Evolutionary conservation across 768 basidiomycete species (phyloP), one percentile per base, ranked within the genome.

Genomic region (Tephrocybe rancida): DNA sequence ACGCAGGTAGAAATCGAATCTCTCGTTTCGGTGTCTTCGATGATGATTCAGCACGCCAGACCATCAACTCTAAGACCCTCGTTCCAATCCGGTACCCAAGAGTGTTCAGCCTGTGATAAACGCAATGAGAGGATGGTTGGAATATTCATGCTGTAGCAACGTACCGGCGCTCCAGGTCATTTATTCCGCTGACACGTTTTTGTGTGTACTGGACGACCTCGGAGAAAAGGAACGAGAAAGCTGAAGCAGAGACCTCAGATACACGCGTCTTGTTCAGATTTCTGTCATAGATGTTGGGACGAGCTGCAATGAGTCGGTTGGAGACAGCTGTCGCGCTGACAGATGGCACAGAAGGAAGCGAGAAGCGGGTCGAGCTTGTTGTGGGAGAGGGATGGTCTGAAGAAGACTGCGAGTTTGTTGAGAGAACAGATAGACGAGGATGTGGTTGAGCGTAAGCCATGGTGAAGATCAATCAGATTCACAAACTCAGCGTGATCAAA

Each of bases 121-220:
- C 13, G 35, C n/a, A 37, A 9, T 48, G 38, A 52, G 43, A 57
- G 41, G 24, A 26, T 21, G 21, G 45, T 46, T 37, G 35, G 22
- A 35, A 6, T 16, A 26, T 29, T 34, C 39, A 32, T 18, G 44
- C 2, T 38, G 24, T 16, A n/a, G 22, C 9, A 14, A 67, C 82
- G 52, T 48, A 94, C 95, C 92, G 86, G 61, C 90, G 83, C 71
- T 99, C 97, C 56, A 99, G 79, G 70, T 98, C 97, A 67, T 92
- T 90, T 58, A 99, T 95, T 6, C 95, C 96, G 62, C 83, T 85
- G 47, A 98, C 96, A 48, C 94, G 84, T 64, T 92, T 95, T 73
- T 98, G 97, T 1, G 93, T 96, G 72, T 98, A 98, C 69, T 95
- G 89, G 1, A 99, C 88, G 11, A 95, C 78, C 72, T 98, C 95